A percentile compares a stretch with the other conserved stretches of the same genome.
phyloP scores from a whole-genome alignment of 2,329 filamentous ascomycete species.

The Raffaelea albimanens region DNA sequence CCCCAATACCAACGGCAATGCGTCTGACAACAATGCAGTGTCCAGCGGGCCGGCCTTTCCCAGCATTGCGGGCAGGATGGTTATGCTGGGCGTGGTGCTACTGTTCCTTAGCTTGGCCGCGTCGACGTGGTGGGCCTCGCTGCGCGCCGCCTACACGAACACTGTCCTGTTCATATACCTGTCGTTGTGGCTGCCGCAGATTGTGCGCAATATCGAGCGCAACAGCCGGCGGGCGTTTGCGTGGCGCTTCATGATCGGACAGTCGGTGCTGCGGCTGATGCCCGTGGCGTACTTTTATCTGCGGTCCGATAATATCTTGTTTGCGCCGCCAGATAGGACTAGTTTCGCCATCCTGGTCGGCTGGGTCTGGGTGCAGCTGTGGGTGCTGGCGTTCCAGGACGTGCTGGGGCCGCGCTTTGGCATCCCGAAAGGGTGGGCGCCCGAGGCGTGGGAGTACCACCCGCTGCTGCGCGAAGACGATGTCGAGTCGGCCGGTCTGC shows the following conservation, averaged over 20 bases:
- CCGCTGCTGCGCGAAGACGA: conserved; percentile 77
- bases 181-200: conserved; percentile 88
- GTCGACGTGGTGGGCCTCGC: conserved; percentile 46
- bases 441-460: conserved; percentile 90
- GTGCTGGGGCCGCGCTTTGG: conserved; percentile 84
- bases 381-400: conserved; percentile 70
- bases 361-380: conserved; percentile 85
- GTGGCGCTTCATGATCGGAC: conserved; percentile 83
- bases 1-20: conserved; percentile 19
- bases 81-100: conserved; percentile 44
- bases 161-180: conserved; percentile 64
- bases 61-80: conserved; percentile 46
- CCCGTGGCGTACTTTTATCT: conserved; percentile 84
- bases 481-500: conserved; percentile 67
- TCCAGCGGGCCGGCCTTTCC: conserved; percentile 33
- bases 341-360: conserved; percentile 56
- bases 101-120: conserved; percentile 52
- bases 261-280: conserved; percentile 66
- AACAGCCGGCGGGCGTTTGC: conserved; percentile 87
- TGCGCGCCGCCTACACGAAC: conserved; percentile 51
- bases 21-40: conserved; percentile 18
- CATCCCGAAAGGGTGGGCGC: conserved; percentile 57
- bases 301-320: conserved; percentile 69
- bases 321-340: conserved; percentile 57
- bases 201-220: conserved; percentile 78